These are phyloP conservation scores for Colletotrichum gloeosporioides DNA, from an alignment of 2,329 filamentous ascomycete genomes.

Conservation along the genomic window DNA sequence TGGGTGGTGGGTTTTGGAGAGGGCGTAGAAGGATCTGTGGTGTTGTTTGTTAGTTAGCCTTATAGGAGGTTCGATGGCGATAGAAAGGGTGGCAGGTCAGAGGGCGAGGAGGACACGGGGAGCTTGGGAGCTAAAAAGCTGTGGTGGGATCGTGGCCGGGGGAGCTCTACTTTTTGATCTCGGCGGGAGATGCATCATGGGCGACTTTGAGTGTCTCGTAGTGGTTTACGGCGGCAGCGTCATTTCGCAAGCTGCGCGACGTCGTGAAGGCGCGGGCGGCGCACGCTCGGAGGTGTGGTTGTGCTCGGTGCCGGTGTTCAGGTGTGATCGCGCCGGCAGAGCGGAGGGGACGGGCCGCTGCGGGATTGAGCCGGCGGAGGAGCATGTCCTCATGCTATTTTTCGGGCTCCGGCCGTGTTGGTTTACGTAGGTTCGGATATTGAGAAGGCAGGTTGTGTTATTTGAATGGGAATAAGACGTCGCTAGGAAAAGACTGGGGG, in stretches of 20 bases:
- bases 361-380: constrained; percentile 43
- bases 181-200: constrained; percentile 69
- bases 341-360: constrained; percentile 30
- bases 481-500: neutral
- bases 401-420: constrained; percentile 30
- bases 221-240: constrained; percentile 61
- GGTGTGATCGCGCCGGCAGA: constrained; percentile 1
- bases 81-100: neutral
- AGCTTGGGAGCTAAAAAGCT: neutral
- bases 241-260: constrained; percentile 30
- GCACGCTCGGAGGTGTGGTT: neutral
- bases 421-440: neutral
- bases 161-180: constrained; percentile 80
- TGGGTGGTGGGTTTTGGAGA: constrained; percentile 92
- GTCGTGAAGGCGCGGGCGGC: constrained; percentile 30
- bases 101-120: neutral
- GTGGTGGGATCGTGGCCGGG: accelerated
- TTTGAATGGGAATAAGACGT: neutral
- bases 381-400: constrained; percentile 66
- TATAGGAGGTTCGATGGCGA: neutral
- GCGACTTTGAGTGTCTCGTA: constrained; percentile 84
- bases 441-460: neutral
- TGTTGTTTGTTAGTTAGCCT: neutral
- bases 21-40: constrained; percentile 79
- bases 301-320: neutral